Conservation (phyloP, 345 rosid genomes). For the Euphorbia lathyris region DNA sequence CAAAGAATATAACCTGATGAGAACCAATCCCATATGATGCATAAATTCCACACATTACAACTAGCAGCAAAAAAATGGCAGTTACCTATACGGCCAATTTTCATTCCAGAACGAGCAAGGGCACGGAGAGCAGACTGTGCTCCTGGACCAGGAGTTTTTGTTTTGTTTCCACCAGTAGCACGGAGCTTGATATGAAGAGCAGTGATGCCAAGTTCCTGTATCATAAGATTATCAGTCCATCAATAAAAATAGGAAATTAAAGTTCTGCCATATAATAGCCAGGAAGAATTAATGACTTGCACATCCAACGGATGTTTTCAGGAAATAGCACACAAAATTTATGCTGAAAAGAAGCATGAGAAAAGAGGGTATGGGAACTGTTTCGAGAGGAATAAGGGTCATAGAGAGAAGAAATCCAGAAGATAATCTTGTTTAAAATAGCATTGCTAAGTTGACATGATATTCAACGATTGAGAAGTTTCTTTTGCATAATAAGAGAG, state of each 20-base stretch:
- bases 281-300: background rate
- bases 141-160: slow-evolving; percentile 35
- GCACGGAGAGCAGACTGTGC: slow-evolving; percentile 35
- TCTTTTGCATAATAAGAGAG: background rate
- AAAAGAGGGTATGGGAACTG: background rate
- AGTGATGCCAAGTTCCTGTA: slow-evolving; percentile 28
- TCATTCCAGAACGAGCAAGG: slow-evolving; percentile 35
- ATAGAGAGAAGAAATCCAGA: too few species aligned
- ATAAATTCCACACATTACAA: background rate
- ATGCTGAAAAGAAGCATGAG: background rate
- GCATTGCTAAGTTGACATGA: background rate
- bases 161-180: slow-evolving; percentile 35
- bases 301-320: background rate
- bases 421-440: background rate
- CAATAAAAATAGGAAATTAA: background rate
- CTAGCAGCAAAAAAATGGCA: background rate
- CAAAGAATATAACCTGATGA: background rate
- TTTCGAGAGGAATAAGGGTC: background rate
- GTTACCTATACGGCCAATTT: slow-evolving; percentile 31
- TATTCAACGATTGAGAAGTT: background rate
- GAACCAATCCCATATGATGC: background rate
- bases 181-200: slow-evolving; percentile 36
- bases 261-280: background rate
- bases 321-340: background rate
- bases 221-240: background rate